Base-by-base conservation (phyloP, 2,329 filamentous ascomycete species). In the Zymoseptoria ardabiliae region DNA sequence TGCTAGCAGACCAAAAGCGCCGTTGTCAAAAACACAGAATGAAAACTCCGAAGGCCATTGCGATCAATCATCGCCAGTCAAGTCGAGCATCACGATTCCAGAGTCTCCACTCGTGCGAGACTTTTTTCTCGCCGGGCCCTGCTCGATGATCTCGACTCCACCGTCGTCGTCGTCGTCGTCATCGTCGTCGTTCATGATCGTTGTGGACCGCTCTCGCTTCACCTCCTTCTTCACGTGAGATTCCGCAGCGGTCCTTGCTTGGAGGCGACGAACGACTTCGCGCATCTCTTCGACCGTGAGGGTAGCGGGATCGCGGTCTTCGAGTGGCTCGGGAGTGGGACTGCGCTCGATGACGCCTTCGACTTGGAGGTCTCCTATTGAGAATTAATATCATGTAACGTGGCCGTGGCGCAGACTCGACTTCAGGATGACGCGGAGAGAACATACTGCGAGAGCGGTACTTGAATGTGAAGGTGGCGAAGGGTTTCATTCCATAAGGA, bases 361-460 rank as follows among this genome's bases (percentile, higher is more conserved):
- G 51, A 68, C 63, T 45, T 69, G 64, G 1, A 71, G 67, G 22
- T 70, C 69, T 20, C 55, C 67, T 71, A 28, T 57, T 28, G 58
- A 30, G 21, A 30, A 8, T 8, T 8, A 8, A 30, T n/a, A n/a
- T n/a, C n/a, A n/a, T n/a, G n/a, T n/a, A n/a, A n/a, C n/a, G n/a
- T n/a, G n/a, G n/a, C n/a, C n/a, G n/a, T n/a, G n/a, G n/a, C n/a
- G n/a, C n/a, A n/a, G n/a, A n/a, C n/a, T n/a, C n/a, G n/a, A n/a
- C n/a, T n/a, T n/a, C n/a, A n/a, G n/a, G n/a, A n/a, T n/a, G n/a
- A n/a, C n/a, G 21, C 17, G 30, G 21, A 17, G 7, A 57, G 13
- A 23, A 58, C 68, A 22, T 62, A 70, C 68, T 59, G n/a, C 60
- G 65, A 0, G 68, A 66, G 1, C 68, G 64, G 28, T 70, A 70